phyloP scores from a whole-genome alignment of 768 basidiomycete genomes.

The Mycena vitilis region DNA sequence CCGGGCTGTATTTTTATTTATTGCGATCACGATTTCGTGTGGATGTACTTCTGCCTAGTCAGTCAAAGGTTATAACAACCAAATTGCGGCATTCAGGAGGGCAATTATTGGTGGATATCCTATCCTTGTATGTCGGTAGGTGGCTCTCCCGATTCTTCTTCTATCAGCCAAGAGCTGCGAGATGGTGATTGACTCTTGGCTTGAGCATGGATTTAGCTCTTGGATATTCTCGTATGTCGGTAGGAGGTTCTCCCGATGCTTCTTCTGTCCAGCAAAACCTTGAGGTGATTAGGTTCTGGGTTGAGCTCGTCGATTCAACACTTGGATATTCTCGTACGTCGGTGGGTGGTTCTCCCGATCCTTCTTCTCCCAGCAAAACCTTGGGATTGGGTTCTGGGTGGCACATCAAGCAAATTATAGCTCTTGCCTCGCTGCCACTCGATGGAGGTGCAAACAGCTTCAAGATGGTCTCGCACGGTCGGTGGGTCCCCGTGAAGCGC shows the following conservation, averaged over 20 bases:
- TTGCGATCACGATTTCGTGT: constrained; percentile 4
- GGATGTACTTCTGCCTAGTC: constrained; percentile 27
- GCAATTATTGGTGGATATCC: constrained; percentile 8
- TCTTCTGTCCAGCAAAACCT: constrained; percentile 3
- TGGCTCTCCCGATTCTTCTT: constrained; percentile 6
- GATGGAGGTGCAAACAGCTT: background rate
- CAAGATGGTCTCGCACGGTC: background rate
- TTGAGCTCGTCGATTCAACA: too few relatives aligned
- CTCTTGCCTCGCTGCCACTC: background rate
- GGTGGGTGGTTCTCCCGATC: too few relatives aligned
- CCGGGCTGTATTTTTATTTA: constrained; percentile 23
- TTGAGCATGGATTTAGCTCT: background rate
- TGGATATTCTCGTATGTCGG: constrained; percentile 10
- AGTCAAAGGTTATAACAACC: constrained; percentile 27
- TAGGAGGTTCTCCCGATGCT: constrained; percentile 9
- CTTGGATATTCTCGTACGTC: too few relatives aligned
- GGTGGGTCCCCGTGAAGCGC: constrained; percentile 6
- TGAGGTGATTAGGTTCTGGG: background rate
- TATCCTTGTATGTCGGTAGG: constrained; percentile 13
- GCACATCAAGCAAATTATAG: constrained; percentile 26
- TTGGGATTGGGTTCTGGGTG: too few relatives aligned
- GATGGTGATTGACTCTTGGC: background rate
- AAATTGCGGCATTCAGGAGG: constrained; percentile 9
- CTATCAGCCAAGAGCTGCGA: constrained; percentile 2
- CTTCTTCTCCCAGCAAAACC: too few relatives aligned